Evolutionary conservation across 441 rosid species (phyloP).

Genomic region (Flueggea neowawraea): DNA sequence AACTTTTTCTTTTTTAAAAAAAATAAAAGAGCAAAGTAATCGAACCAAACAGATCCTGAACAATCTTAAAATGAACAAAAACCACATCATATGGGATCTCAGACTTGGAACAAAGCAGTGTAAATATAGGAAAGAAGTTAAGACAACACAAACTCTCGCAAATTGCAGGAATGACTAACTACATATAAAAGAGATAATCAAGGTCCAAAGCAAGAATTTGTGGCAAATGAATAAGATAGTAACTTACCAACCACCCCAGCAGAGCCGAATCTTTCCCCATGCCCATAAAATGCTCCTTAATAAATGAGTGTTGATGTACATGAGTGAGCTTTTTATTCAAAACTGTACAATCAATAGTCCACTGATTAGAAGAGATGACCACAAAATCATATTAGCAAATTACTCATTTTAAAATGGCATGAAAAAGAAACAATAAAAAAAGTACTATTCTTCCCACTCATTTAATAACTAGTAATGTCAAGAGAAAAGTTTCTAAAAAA

Average conservation of each 20-base stretch:
- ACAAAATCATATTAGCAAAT: not conserved
- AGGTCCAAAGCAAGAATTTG: not conserved
- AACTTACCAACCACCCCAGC: slow-evolving; percentile 73
- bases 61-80: too few species aligned
- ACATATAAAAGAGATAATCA: too few species aligned
- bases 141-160: not conserved
- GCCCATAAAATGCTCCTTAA: slow-evolving; percentile 66
- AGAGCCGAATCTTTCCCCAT: slow-evolving; percentile 9
- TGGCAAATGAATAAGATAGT: not conserved
- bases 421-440: not conserved
- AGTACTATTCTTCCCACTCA: not conserved
- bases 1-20: too few species aligned
- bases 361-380: slow-evolving; percentile 8
- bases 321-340: slow-evolving; percentile 47
- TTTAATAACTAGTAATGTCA: not conserved
- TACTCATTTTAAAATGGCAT: not conserved
- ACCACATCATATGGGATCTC: too few species aligned
- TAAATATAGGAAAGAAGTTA: not conserved
- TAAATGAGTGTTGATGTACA: slow-evolving; percentile 70
- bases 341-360: slow-evolving; percentile 40
- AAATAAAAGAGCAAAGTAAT: too few species aligned
- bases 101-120: not conserved
- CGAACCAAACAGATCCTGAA: too few species aligned
- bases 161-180: too few species aligned
- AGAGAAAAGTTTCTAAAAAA: not conserved